phyloP scores from a whole-genome alignment of 2,329 filamentous ascomycete genomes.

The Leptographium galeiforme region DNA sequence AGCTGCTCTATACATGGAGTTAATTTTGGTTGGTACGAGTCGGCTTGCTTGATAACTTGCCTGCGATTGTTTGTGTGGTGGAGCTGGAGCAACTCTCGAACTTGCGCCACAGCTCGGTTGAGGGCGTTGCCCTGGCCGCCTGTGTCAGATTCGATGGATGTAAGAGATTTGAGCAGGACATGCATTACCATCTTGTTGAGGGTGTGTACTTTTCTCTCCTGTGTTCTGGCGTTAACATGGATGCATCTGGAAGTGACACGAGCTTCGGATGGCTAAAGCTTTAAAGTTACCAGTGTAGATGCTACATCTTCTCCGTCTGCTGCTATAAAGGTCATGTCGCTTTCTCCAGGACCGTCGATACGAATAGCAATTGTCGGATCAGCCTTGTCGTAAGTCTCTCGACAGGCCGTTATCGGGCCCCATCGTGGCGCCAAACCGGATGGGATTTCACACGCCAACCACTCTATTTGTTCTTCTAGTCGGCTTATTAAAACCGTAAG shows the following conservation, averaged over 20 bases:
- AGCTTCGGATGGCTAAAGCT: not conserved
- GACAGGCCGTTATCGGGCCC: not conserved
- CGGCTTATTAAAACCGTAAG: not conserved
- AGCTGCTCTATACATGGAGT: not conserved
- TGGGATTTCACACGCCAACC: not conserved
- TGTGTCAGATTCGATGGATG: not conserved
- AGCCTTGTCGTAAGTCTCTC: not conserved
- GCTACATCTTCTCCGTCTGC: not conserved
- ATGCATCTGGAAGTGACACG: too few species aligned
- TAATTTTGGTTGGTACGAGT: not conserved
- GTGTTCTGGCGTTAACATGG: not conserved
- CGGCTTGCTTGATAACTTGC: not conserved
- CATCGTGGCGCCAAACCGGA: not conserved
- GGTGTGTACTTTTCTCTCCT: not conserved
- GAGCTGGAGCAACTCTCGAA: not conserved
- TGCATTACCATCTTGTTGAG: conserved; percentile 6
- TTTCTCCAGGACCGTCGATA: not conserved
- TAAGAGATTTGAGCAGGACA: not conserved
- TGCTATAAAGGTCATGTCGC: not conserved
- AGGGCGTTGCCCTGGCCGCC: conserved; percentile 1
- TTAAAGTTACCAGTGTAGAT: not conserved
- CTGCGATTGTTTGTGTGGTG: not conserved
- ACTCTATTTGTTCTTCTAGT: not conserved
- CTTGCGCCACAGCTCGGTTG: conserved; percentile 2
- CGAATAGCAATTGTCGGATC: not conserved